Evolutionary conservation across 768 basidiomycete species (phyloP).

Genomic region (Boletus vermiculosoides): DNA sequence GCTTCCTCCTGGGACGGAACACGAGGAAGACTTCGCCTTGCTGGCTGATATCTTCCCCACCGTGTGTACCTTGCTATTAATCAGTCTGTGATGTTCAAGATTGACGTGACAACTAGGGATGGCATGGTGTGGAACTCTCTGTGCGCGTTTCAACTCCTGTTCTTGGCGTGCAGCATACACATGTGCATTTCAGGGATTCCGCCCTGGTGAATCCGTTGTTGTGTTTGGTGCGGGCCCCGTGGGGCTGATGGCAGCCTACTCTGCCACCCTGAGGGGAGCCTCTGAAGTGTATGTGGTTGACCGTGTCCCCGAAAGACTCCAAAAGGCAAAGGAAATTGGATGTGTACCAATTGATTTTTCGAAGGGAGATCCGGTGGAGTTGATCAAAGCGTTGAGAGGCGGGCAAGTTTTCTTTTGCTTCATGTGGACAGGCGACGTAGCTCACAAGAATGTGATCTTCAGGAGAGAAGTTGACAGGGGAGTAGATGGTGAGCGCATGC

Average conservation of each 20-base stretch:
- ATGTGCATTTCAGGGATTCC: background rate
- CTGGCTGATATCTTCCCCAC: background rate
- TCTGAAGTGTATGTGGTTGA: slow-evolving; percentile 55
- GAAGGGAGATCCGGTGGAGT: background rate
- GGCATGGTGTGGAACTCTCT: background rate
- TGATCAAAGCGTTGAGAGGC: background rate
- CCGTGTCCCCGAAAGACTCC: slow-evolving; percentile 44
- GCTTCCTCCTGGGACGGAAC: background rate
- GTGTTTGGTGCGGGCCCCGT: background rate
- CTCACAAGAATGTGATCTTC: background rate
- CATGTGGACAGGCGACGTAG: background rate
- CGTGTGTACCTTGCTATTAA: background rate
- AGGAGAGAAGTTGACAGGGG: background rate
- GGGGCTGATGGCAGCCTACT: slow-evolving; percentile 53
- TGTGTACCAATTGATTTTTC: slow-evolving; percentile 44
- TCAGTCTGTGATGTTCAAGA: background rate
- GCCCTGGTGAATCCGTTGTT: background rate
- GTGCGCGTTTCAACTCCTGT: background rate
- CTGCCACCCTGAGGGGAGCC: slow-evolving; percentile 50
- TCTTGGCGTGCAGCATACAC: background rate
- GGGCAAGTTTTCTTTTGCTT: background rate
- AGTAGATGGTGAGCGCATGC: slow-evolving; percentile 3
- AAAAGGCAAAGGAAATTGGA: slow-evolving; percentile 49
- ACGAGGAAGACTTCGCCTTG: background rate
- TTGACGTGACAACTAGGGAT: background rate